These are phyloP conservation scores for Tylopilus sp. DNA, from an alignment of 1,284 basidiomycete genomes.

Conservation along the genomic window DNA sequence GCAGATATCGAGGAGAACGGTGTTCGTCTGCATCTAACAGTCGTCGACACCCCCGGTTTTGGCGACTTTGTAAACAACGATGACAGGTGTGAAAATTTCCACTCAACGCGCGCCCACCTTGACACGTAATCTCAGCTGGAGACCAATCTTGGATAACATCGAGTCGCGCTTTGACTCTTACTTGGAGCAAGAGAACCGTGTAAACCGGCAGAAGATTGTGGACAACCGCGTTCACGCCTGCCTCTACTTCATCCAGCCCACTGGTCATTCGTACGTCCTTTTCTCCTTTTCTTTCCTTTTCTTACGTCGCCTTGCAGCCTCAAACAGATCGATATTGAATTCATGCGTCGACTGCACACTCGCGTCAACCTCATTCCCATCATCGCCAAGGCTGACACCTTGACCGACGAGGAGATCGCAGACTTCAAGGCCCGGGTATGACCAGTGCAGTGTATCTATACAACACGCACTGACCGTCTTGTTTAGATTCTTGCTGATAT, in stretches of 20 bases:
- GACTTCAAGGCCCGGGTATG: slow-evolving; percentile 89
- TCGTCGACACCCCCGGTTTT: slow-evolving; percentile 96
- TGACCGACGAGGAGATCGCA: slow-evolving; percentile 92
- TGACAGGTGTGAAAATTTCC: slow-evolving; percentile 64
- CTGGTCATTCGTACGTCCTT: slow-evolving; percentile 85
- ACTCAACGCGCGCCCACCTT: not conserved
- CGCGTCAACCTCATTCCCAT: slow-evolving; percentile 97
- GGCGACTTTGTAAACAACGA: slow-evolving; percentile 99
- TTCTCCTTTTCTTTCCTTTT: not conserved
- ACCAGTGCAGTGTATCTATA: not conserved
- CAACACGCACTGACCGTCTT: not conserved
- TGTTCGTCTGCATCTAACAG: slow-evolving; percentile 91
- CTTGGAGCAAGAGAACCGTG: slow-evolving; percentile 96
- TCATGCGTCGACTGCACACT: slow-evolving; percentile 93
- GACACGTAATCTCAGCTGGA: slow-evolving; percentile 67
- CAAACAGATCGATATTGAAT: slow-evolving; percentile 96
- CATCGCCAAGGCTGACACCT: slow-evolving; percentile 94
- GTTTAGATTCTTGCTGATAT: slow-evolving; percentile 88
- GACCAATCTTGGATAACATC: slow-evolving; percentile 95
- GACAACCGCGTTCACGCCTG: slow-evolving; percentile 93
- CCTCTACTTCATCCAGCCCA: slow-evolving; percentile 97
- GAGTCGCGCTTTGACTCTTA: slow-evolving; percentile 95
- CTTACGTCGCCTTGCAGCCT: slow-evolving; percentile 51
- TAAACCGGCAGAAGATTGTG: slow-evolving; percentile 84
- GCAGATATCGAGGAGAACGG: slow-evolving; percentile 97